Evolutionary conservation across 2,329 filamentous ascomycete genomes (phyloP).

Genomic region (Colletotrichum tofieldiae): DNA sequence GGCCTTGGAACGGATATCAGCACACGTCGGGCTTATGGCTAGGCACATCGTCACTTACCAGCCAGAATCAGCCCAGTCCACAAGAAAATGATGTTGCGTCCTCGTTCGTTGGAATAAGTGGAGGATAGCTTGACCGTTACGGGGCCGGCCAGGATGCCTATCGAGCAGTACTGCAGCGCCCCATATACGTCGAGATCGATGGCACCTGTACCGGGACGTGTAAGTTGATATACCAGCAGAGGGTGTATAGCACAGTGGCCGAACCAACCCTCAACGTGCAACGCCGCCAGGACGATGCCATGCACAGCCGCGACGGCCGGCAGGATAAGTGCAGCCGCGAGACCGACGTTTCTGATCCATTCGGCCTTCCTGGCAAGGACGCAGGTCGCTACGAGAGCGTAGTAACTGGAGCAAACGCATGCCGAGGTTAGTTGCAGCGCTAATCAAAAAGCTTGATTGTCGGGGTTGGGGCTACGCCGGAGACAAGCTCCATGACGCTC

Average conservation of each 20-base stretch:
- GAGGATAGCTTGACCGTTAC: slow-evolving; percentile 73
- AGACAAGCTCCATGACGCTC: slow-evolving; percentile 13
- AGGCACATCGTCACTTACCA: slow-evolving; percentile 56
- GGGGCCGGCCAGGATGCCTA: slow-evolving; percentile 76
- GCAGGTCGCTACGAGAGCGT: slow-evolving; percentile 75
- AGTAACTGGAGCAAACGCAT: slow-evolving; percentile 63
- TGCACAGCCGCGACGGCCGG: slow-evolving; percentile 77
- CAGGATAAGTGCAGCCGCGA: slow-evolving; percentile 74
- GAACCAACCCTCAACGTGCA: slow-evolving; percentile 71
- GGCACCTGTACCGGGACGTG: slow-evolving; percentile 60
- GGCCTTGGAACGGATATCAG: slow-evolving; percentile 55
- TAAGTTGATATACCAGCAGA: background rate
- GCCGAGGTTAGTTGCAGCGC: slow-evolving; percentile 19
- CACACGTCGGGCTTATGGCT: background rate
- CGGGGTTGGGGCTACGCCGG: background rate
- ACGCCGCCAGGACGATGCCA: slow-evolving; percentile 71
- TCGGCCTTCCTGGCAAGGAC: slow-evolving; percentile 73
- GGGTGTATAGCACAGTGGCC: background rate
- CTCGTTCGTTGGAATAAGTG: slow-evolving; percentile 76
- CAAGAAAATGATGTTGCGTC: slow-evolving; percentile 76
- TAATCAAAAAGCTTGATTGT: slow-evolving; percentile 9
- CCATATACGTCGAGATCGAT: slow-evolving; percentile 80
- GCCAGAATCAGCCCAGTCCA: slow-evolving; percentile 75
- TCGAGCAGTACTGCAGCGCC: slow-evolving; percentile 77
- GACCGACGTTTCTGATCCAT: slow-evolving; percentile 75